These are phyloP conservation scores for Heliamphora exappendiculata DNA, from an alignment of 148 eudicot species.

Conservation along the genomic window DNA sequence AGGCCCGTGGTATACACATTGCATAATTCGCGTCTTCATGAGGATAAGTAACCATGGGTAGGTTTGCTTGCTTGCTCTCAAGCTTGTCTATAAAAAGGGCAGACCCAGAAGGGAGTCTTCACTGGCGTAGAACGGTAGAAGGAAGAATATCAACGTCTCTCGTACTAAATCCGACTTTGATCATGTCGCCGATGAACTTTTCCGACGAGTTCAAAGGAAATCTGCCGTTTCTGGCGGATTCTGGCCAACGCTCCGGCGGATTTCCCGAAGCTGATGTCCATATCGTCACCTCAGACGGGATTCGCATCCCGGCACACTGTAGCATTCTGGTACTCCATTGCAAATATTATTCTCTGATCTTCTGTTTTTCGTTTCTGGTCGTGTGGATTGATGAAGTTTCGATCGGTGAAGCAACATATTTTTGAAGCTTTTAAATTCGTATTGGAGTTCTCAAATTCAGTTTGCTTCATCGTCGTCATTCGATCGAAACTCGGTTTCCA, in stretches of 20 bases:
- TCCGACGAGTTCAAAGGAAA: neutral
- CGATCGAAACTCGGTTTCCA: too few relatives aligned
- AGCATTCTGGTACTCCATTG: slow-evolving; percentile 44
- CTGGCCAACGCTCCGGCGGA: slow-evolving; percentile 16
- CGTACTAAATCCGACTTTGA: too few relatives aligned
- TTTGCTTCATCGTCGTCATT: neutral
- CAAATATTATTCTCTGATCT: neutral
- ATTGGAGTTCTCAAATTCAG: neutral
- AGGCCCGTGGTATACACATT: neutral
- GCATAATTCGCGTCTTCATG: neutral
- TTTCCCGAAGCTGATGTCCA: slow-evolving; percentile 31
- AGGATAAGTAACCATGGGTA: neutral
- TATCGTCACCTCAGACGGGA: slow-evolving; percentile 53
- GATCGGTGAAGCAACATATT: too few relatives aligned
- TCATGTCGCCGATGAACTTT: slow-evolving; percentile 23
- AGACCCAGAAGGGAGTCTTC: neutral
- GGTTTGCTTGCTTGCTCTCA: neutral
- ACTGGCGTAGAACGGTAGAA: too few relatives aligned
- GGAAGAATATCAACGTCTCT: neutral
- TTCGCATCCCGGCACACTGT: slow-evolving; percentile 60
- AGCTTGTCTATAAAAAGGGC: neutral
- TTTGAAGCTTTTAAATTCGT: too few relatives aligned
- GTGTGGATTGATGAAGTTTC: neutral
- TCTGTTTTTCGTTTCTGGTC: neutral
- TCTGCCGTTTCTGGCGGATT: slow-evolving; percentile 8